These are phyloP conservation scores for Exsudoporus frostii DNA, from an alignment of 768 basidiomycete species.

Conservation along the genomic window DNA sequence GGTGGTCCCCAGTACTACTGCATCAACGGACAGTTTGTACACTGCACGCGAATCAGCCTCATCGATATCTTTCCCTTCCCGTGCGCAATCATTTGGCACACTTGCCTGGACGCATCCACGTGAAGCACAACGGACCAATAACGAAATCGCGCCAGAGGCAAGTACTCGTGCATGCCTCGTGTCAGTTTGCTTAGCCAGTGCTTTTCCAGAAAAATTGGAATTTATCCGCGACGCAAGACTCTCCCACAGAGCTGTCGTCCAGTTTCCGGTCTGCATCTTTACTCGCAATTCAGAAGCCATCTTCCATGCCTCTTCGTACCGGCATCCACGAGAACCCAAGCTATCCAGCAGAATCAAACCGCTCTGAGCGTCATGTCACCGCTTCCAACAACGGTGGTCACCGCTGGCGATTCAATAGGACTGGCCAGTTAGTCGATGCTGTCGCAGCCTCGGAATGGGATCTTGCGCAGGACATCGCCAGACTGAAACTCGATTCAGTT, in stretches of 20 bases:
- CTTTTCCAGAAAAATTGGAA: conserved; percentile 45
- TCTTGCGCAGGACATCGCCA: conserved; percentile 68
- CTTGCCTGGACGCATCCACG: conserved; percentile 50
- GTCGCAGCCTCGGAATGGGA: conserved; percentile 62
- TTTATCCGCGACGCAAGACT: conserved; percentile 39
- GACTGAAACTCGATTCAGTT: conserved; percentile 63
- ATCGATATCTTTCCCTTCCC: conserved; percentile 29
- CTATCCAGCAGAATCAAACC: conserved; percentile 23
- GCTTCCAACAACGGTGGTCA: conserved; percentile 35
- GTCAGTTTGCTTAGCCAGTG: conserved; percentile 20
- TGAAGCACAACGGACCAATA: conserved; percentile 35
- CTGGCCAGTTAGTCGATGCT: conserved; percentile 59
- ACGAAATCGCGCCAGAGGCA: conserved; percentile 46
- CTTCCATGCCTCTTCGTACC: conserved; percentile 48
- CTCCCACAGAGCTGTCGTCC: conserved; percentile 34
- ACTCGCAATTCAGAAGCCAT: conserved; percentile 37
- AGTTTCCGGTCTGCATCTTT: conserved; percentile 31
- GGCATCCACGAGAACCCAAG: conserved; percentile 24
- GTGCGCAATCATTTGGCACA: conserved; percentile 32
- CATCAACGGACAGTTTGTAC: conserved; percentile 34
- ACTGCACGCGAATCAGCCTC: conserved; percentile 36
- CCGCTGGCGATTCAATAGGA: conserved; percentile 64
- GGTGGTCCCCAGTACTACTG: conserved; percentile 58
- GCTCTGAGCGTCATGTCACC: conserved; percentile 39
- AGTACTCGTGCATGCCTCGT: conserved; percentile 25